These are phyloP conservation scores for Helminthosporium solani DNA, from an alignment of 2,329 filamentous ascomycete species.

Conservation along the genomic window DNA sequence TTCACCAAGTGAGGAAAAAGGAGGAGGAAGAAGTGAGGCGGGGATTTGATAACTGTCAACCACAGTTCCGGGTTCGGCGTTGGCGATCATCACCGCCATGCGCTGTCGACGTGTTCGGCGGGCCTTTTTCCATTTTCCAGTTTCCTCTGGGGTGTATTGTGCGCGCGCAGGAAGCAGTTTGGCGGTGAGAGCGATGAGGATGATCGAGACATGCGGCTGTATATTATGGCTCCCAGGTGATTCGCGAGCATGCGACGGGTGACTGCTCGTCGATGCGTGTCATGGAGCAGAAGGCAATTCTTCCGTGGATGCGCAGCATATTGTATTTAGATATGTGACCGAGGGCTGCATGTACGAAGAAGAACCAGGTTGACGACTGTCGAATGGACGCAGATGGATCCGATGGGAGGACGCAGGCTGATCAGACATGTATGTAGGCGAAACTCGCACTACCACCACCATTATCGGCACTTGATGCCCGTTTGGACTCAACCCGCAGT, in stretches of 20 bases:
- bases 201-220: slow-evolving; percentile 16
- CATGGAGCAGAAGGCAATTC: slow-evolving; percentile 17
- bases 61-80: slow-evolving; percentile 16
- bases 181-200: slow-evolving; percentile 18
- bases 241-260: slow-evolving; percentile 16
- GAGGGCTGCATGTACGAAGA: too few relatives aligned
- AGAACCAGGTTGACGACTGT: too few relatives aligned
- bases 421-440: too few relatives aligned
- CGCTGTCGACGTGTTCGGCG: neutral
- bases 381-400: too few relatives aligned
- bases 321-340: neutral
- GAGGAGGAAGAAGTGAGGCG: too few relatives aligned
- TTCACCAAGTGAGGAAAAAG: slow-evolving; percentile 57
- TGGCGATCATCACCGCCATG: slow-evolving; percentile 5
- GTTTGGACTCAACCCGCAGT: neutral
- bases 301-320: slow-evolving; percentile 10
- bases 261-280: slow-evolving; percentile 19
- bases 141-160: slow-evolving; percentile 1
- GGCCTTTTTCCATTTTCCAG: neutral
- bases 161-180: slow-evolving; percentile 8
- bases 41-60: slow-evolving; percentile 3
- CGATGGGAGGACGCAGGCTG: too few relatives aligned
- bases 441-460: too few relatives aligned
- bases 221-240: slow-evolving; percentile 5
- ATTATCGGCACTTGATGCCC: too few relatives aligned